These are phyloP conservation scores for Mycena vulgaris DNA, from an alignment of 768 basidiomycete genomes.

Conservation along the genomic window DNA sequence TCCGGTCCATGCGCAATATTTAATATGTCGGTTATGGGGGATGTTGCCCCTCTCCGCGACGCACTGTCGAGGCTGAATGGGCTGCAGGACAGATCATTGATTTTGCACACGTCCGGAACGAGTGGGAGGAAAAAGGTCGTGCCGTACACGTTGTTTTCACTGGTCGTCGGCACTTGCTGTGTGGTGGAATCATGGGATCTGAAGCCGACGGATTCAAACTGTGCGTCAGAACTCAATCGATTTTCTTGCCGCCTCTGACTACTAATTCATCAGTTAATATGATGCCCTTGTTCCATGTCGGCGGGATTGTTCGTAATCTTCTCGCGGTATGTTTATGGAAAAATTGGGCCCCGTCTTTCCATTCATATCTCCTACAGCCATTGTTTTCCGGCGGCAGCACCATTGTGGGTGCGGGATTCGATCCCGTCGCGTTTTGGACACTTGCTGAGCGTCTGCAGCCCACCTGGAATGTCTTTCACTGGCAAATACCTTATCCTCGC, in stretches of 20 bases:
- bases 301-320: conserved; percentile 72
- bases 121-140: conserved; percentile 71
- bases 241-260: background rate
- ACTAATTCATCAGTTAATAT: conserved; percentile 51
- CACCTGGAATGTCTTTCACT: conserved; percentile 61
- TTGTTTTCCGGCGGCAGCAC: conserved; percentile 67
- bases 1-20: conserved; percentile 58
- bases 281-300: conserved; percentile 75
- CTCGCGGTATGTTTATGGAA: conserved; percentile 50
- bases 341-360: background rate
- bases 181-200: conserved; percentile 62
- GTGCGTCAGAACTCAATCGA: conserved; percentile 41
- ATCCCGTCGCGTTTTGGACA: conserved; percentile 66
- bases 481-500: background rate
- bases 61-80: conserved; percentile 50
- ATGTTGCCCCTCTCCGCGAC: conserved; percentile 20
- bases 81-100: conserved; percentile 63
- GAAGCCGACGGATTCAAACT: conserved; percentile 57
- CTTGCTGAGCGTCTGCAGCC: conserved; percentile 52
- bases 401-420: conserved; percentile 70
- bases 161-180: conserved; percentile 63
- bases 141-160: too few species aligned
- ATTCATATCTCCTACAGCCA: conserved; percentile 43
- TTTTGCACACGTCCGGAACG: conserved; percentile 73
- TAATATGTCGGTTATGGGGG: conserved; percentile 52